Base-by-base conservation (phyloP, 2,329 filamentous ascomycete species). In the Chaetoscypha palmicola region DNA sequence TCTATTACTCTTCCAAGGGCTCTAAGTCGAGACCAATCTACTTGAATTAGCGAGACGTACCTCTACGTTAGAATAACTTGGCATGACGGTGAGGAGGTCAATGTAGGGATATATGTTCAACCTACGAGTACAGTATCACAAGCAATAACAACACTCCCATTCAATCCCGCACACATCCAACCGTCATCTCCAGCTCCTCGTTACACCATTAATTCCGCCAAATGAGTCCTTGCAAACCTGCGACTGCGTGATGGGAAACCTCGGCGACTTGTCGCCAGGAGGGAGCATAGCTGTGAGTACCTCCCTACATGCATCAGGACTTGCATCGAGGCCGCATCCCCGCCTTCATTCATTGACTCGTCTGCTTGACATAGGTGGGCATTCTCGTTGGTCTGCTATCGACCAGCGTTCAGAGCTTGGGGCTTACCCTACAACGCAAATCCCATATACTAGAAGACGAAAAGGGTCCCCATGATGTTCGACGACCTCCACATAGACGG, bases 361-460 rank as follows among this genome's bases (percentile, higher is more conserved):
- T 38, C 11, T 44, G 10, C 50, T 42, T 48, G 39, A 10, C 48
- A 41, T 61, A 94, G 88, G 76, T 97, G 61, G 92, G 92, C 60
- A 89, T 98, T 62, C 68, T 96, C 52, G 91, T 96, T 62, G 92
- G 92, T 57, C 76, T 98, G 53, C 65, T 96, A 56, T 97, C 91
- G 46, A 96, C 92, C 48, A 92, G 89, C 64, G 79, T 97, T 19
- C 92, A 98, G 66, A 95, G 90, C 64, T 73, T 98, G 58, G 92
- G 92, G 54, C 76, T 98, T 53, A 98, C 92, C 23, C 76, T 98
- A 20, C 92, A 98, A 68, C 87, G 92, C 64, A 97, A 98, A 68
- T 97, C 92, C 52, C 92, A 98, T 68, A 83, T 98, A 55, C 81
- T 97, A 61, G 92, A 98, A 71, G 92, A 98, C 69, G 88, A 94